Evolutionary conservation across 805 yeast species (phyloP), one percentile per base, ranked within the genome.

Genomic region (Cyberlindnera saturnus): DNA sequence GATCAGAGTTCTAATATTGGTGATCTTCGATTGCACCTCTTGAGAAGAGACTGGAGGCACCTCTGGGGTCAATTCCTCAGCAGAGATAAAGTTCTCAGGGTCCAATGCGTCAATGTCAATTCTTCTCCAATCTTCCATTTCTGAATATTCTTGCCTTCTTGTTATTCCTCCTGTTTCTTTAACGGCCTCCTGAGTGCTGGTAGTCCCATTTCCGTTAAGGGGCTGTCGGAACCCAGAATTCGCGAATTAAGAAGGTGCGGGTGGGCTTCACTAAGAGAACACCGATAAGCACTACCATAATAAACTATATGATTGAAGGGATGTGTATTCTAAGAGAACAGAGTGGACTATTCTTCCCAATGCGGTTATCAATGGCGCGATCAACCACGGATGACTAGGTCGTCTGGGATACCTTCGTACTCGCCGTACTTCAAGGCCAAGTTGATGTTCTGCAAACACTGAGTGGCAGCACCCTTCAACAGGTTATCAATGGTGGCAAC

Each of bases 401-500:
- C 81, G 46, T 74, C 77, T 39, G 99, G 97, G 59, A 93, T 93
- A 56, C 98, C 98, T 42, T 82, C 96, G 60, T 85, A 91, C 69
- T 93, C 99, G 39, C 86, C 91, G 65, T 87, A 93, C 19, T 90
- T 90, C 70, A 85, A 69, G 6, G 87, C 85, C 65, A 93, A 73
- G 66, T 93, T 93, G 64, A 95, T 86, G 71, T 93, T 93, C 67
- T 93, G 99, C 64, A 93, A 66, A 69, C 98, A 91, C 69, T 93
- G 99, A 15, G 99, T 93, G 37, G 97, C 95, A 36, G 99, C 99
- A 52, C 99, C 99, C 72, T 93, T 93, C 61, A 93, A 75, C 60
- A 93, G 73, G 65, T 93, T 93, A 62, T 93, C 99, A 56, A 93
- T 91, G 5, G 97, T 89, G 18, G 96, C 96, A 42, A 91, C 93